Evolutionary conservation across 306 rosid species (phyloP).

Genomic region (Neltuma alba): DNA sequence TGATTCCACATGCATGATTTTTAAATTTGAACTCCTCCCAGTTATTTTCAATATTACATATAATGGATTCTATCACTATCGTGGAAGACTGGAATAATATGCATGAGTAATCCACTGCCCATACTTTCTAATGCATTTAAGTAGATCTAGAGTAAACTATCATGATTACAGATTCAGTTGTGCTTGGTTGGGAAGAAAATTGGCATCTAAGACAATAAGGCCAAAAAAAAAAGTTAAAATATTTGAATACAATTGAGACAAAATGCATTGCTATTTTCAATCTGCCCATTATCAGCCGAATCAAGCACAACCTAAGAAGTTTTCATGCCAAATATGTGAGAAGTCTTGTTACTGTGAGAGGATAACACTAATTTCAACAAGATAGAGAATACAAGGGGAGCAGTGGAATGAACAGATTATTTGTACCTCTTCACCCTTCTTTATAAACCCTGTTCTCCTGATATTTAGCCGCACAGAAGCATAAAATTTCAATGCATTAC

Average conservation of each 20-base stretch:
- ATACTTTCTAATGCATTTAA: not conserved
- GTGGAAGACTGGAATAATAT: not conserved
- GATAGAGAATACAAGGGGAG: not conserved
- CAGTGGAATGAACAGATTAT: conserved; percentile 19
- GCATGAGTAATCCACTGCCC: not conserved
- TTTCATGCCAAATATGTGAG: too few species aligned
- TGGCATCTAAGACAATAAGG: not conserved
- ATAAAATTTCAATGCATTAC: conserved; percentile 88
- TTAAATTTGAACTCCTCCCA: not conserved
- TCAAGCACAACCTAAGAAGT: too few species aligned
- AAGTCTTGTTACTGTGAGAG: not conserved
- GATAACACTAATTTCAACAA: conserved; percentile 1
- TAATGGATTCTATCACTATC: not conserved
- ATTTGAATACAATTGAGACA: not conserved
- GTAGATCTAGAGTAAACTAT: not conserved
- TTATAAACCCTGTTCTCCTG: conserved; percentile 64
- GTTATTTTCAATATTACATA: conserved; percentile 7
- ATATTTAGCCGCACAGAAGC: conserved; percentile 87
- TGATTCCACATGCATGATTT: not conserved
- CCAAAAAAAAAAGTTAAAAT: not conserved
- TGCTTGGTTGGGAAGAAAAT: not conserved
- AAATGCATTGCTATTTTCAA: not conserved
- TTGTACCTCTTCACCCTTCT: conserved; percentile 89
- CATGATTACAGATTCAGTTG: not conserved
- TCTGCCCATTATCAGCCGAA: too few species aligned